Evolutionary conservation across 495 filamentous ascomycete species (phyloP).

Genomic region (Penicillium simplicissimum): DNA sequence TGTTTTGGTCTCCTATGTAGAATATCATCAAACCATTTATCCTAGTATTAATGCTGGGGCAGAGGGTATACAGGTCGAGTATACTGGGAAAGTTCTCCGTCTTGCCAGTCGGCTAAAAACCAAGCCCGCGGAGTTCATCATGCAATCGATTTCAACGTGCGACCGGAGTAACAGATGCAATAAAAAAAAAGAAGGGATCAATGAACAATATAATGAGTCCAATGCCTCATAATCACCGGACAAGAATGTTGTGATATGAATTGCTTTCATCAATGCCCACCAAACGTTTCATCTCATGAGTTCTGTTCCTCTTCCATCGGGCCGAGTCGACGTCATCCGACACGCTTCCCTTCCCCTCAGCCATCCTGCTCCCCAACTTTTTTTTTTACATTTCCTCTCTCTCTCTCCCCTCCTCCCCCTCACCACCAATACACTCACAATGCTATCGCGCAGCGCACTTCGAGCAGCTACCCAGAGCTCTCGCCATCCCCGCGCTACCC

Average conservation of each 20-base stretch:
- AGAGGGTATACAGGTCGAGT: background rate
- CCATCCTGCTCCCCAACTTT: background rate
- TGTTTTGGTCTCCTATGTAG: too few relatives aligned
- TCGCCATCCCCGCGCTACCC: constrained; percentile 16
- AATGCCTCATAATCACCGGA: too few relatives aligned
- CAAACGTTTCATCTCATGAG: background rate
- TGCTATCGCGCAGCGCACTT: constrained; percentile 37
- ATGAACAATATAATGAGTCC: too few relatives aligned
- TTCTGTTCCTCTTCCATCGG: constrained; percentile 21
- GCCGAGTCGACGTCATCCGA: constrained; percentile 34
- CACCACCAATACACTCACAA: constrained; percentile 16
- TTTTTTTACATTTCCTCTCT: constrained; percentile 1
- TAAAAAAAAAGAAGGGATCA: background rate
- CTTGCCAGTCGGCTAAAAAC: background rate
- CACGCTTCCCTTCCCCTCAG: constrained; percentile 8
- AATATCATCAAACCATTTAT: too few relatives aligned
- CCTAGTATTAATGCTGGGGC: too few relatives aligned
- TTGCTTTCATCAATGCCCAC: background rate
- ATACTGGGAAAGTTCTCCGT: background rate
- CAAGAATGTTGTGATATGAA: background rate
- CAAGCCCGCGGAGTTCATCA: background rate
- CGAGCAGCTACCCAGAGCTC: constrained; percentile 26
- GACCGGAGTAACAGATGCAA: background rate
- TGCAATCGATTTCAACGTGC: background rate
- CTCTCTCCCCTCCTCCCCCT: background rate